A percentile compares a stretch with the other conserved stretches of the same genome.
phyloP scores from a whole-genome alignment of 306 rosid genomes.

The Trifolium subterraneum region DNA sequence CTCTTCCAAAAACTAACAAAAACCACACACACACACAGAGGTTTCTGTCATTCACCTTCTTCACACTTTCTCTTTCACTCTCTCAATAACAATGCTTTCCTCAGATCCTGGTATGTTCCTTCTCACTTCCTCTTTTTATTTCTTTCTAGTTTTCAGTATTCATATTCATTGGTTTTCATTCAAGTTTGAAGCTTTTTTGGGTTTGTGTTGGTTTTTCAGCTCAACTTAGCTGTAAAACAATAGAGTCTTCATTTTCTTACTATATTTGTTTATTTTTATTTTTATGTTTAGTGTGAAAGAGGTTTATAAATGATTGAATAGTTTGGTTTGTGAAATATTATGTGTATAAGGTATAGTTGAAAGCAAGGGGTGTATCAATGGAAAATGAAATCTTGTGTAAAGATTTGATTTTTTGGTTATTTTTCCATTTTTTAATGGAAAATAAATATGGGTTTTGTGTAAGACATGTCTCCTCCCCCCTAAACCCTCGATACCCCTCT shows the following conservation, averaged over 20 bases:
- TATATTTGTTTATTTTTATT: background rate
- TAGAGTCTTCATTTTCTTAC: constrained; percentile 13
- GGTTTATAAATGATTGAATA: constrained; percentile 27
- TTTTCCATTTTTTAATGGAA: background rate
- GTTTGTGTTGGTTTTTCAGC: constrained; percentile 27
- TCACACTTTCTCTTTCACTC: constrained; percentile 36
- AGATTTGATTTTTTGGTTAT: constrained; percentile 44
- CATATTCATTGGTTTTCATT: constrained; percentile 17
- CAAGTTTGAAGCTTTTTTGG: constrained; percentile 36
- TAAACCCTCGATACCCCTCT: constrained; percentile 6
- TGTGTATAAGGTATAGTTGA: constrained; percentile 29
- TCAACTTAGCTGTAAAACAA: background rate
- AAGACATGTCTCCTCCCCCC: background rate
- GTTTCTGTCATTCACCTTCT: background rate
- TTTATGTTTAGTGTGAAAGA: constrained; percentile 18
- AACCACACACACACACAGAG: background rate
- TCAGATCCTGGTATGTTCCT: constrained; percentile 77
- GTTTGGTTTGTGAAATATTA: constrained; percentile 28
- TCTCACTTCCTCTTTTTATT: constrained; percentile 18
- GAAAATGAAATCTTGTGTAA: constrained; percentile 14
- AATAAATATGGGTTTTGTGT: constrained; percentile 37
- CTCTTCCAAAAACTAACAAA: constrained; percentile 18
- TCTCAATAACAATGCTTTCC: constrained; percentile 27
- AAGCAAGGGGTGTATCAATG: constrained; percentile 13
- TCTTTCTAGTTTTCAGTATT: constrained; percentile 37